Evolutionary conservation across 2,329 filamentous ascomycete species (phyloP).

Genomic region (Fusarium aywerte): DNA sequence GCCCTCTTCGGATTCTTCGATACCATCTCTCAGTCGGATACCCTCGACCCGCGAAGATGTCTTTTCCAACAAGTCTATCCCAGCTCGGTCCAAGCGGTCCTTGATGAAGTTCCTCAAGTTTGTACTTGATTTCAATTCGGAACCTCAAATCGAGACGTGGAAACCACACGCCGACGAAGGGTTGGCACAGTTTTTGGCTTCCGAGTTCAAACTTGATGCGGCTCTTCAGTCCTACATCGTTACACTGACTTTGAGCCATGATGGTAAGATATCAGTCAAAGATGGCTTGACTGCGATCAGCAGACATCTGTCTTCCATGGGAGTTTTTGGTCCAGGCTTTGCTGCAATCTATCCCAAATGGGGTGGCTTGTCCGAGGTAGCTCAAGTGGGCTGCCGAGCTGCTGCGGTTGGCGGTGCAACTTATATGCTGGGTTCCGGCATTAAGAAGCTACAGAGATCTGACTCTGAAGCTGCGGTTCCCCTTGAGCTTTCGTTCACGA

Average conservation of each 20-base stretch:
- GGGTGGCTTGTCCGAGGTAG: slow-evolving; percentile 88
- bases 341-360: slow-evolving; percentile 92
- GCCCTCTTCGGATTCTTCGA: slow-evolving; percentile 46
- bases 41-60: slow-evolving; percentile 93
- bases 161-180: slow-evolving; percentile 63
- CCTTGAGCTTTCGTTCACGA: slow-evolving; percentile 64
- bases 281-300: slow-evolving; percentile 79
- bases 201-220: slow-evolving; percentile 74
- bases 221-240: slow-evolving; percentile 70
- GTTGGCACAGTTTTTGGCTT: slow-evolving; percentile 68
- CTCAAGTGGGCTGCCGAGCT: slow-evolving; percentile 90
- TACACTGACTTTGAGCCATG: slow-evolving; percentile 79
- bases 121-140: slow-evolving; percentile 76
- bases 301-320: slow-evolving; percentile 86
- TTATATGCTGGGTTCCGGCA: slow-evolving; percentile 83
- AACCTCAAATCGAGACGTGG: slow-evolving; percentile 67
- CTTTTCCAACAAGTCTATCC: slow-evolving; percentile 80
- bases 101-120: slow-evolving; percentile 96
- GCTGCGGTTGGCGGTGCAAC: slow-evolving; percentile 90
- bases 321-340: slow-evolving; percentile 88
- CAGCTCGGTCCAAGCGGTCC: slow-evolving; percentile 82
- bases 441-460: slow-evolving; percentile 55
- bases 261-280: slow-evolving; percentile 68
- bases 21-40: slow-evolving; percentile 70
- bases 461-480: slow-evolving; percentile 42